Conservation (phyloP, 2,329 filamentous ascomycete species). For the Fusarium sp. region DNA sequence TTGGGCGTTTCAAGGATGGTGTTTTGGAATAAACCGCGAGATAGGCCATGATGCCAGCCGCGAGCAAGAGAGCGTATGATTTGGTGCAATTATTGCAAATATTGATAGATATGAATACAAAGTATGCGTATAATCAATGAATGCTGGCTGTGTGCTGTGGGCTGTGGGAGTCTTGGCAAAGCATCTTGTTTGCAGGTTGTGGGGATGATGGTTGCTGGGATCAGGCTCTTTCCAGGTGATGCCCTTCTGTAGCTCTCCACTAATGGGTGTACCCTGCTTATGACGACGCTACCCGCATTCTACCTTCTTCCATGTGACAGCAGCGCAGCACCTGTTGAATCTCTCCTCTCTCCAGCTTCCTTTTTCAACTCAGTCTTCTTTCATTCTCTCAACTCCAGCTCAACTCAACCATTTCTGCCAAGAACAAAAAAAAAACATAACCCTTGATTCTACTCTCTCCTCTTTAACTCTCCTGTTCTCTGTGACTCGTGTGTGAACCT, state of each 20-base stretch:
- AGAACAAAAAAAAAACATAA: constrained; percentile 4
- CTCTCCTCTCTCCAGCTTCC: constrained; percentile 10
- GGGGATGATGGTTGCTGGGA: constrained; percentile 15
- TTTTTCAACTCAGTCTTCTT: constrained; percentile 4
- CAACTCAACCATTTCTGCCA: neutral
- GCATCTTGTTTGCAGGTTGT: constrained; percentile 15
- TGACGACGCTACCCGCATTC: constrained; percentile 32
- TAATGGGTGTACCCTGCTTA: constrained; percentile 17
- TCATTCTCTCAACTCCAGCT: constrained; percentile 7
- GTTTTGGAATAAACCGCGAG: constrained; percentile 35
- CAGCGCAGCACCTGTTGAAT: constrained; percentile 1
- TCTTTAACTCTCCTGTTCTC: constrained; percentile 3
- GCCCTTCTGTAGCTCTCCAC: constrained; percentile 13
- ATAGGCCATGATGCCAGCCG: constrained; percentile 34
- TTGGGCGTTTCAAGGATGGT: constrained; percentile 37
- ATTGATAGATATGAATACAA: constrained; percentile 25
- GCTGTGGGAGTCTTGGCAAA: neutral
- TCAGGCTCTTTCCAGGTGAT: constrained; percentile 11
- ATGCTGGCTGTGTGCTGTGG: neutral
- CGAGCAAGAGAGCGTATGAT: constrained; percentile 28
- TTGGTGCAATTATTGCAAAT: constrained; percentile 7
- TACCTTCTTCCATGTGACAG: constrained; percentile 41
- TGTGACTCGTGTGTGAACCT: constrained; percentile 34
- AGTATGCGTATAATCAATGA: constrained; percentile 11
- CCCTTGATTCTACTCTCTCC: neutral